Evolutionary conservation across 2,329 filamentous ascomycete species (phyloP), one percentile per base, ranked within the genome.

Genomic region (Colletotrichum kahawae): DNA sequence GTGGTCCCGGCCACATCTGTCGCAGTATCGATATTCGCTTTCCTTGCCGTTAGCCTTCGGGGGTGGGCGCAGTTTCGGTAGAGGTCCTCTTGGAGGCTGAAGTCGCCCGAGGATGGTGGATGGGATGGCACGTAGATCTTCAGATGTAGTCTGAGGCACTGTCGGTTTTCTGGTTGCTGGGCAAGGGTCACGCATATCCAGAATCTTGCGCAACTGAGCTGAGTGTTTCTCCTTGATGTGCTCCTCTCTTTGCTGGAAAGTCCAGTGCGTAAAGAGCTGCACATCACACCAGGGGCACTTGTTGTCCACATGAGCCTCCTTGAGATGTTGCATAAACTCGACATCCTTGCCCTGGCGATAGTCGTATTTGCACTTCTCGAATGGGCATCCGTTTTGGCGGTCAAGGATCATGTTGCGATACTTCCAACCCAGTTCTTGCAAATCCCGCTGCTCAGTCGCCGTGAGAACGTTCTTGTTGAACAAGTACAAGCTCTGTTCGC

Each of bases 391-490:
- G 27, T 79, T 75, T 2, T 77, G 79, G 12, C 87, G 82, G 64
- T 81, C 79, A 3, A 87, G 78, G 1, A 82, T 76, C 48, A 84
- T 77, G 51, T 78, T 80, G 31, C 85, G 84, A 62, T 85, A 78
- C 51, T 78, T 77, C 62, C 83, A 82, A 16, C 84, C 79, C 66
- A 83, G 79, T 1, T 78, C 78, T 65, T 87, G 84, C 1, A 88
- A 79, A 6, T 80, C 77, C 3, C 79, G 81, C 65, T 85, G 81
- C 75, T 88, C 86, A 0, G 82, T 84, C 0, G 83, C 82, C 0
- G 87, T 89, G 69, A 87, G 78, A 18, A 87, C 79, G 2, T 80
- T 83, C 29, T 83, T 81, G 18, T 82, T 82, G 18, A 86, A 78
- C 60, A 82, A 87, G 86, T 31, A 85, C 77, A 34, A 79, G 80